A percentile compares a stretch with the other conserved stretches of the same genome.
Conservation (phyloP, 106 monocot genomes). For the Acorus calamus region DNA sequence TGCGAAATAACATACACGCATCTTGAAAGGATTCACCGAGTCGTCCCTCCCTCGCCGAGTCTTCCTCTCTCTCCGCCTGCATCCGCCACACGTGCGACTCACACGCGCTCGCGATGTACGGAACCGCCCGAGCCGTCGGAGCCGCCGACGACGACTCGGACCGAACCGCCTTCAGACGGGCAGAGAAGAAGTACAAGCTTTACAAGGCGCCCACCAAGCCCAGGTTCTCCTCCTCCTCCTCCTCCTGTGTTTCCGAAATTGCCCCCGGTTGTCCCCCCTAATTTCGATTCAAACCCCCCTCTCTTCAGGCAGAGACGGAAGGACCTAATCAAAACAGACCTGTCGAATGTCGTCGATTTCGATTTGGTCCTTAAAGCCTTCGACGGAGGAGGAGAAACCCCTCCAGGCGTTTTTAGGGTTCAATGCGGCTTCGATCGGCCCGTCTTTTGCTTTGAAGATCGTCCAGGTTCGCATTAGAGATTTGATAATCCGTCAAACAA, state of each 20-base stretch:
- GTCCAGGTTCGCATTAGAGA: conserved; percentile 21
- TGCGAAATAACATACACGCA: no score
- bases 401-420: conserved; percentile 28
- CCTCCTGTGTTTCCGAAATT: conserved; percentile 2
- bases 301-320: conserved; percentile 18
- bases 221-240: conserved; percentile 5
- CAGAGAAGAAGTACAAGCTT: conserved; percentile 88
- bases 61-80: no score
- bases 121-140: conserved; percentile 2
- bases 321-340: conserved; percentile 22
- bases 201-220: conserved; percentile 25
- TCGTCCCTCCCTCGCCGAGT: no score
- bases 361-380: conserved; percentile 29
- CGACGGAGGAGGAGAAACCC: conserved; percentile 23
- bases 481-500: neutral
- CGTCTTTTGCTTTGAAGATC: conserved; percentile 62
- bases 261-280: neutral
- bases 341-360: conserved; percentile 82
- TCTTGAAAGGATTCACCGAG: no score
- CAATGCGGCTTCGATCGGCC: conserved; percentile 36
- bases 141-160: conserved; percentile 27
- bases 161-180: conserved; percentile 70
- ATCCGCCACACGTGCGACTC: no score
- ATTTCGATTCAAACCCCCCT: neutral
- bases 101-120: conserved; percentile 31